Percentiles rank a stretch among this genome's conserved stretches.
Conservation (phyloP, 2,329 filamentous ascomycete species). For the Fusarium sp. region DNA sequence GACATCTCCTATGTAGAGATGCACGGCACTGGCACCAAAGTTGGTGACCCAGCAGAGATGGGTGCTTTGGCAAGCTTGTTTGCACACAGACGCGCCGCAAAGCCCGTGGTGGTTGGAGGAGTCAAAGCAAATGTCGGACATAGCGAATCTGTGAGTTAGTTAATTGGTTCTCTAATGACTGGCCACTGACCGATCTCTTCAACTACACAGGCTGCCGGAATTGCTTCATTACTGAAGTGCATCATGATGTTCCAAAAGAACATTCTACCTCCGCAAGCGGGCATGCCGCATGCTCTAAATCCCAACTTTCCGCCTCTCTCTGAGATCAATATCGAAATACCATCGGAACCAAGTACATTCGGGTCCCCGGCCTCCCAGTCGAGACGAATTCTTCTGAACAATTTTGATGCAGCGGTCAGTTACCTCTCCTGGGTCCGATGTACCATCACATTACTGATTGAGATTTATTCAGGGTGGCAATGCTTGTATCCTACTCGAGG, state of each 20-base stretch:
- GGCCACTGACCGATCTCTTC: neutral
- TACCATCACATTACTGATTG: neutral
- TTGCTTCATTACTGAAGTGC: slow-evolving; percentile 63
- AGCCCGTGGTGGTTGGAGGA: slow-evolving; percentile 69
- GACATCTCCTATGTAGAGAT: slow-evolving; percentile 84
- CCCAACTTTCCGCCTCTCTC: slow-evolving; percentile 52
- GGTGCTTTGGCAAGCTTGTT: slow-evolving; percentile 68
- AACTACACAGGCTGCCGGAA: slow-evolving; percentile 54
- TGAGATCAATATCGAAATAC: slow-evolving; percentile 60
- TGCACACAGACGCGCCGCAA: slow-evolving; percentile 58
- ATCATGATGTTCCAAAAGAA: slow-evolving; percentile 60
- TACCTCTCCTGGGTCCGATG: neutral
- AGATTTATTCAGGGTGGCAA: slow-evolving; percentile 69
- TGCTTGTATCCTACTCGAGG: slow-evolving; percentile 71
- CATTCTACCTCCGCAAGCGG: slow-evolving; percentile 61
- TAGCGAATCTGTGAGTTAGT: slow-evolving; percentile 62
- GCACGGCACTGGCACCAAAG: slow-evolving; percentile 91
- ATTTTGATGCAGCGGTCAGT: slow-evolving; percentile 65
- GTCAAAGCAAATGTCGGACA: slow-evolving; percentile 75
- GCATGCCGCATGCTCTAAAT: slow-evolving; percentile 62
- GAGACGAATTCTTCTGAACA: slow-evolving; percentile 68
- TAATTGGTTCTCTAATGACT: neutral
- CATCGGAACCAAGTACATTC: slow-evolving; percentile 62
- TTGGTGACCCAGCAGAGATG: slow-evolving; percentile 87
- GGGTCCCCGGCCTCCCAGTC: slow-evolving; percentile 48